Evolutionary conservation across 345 rosid genomes (phyloP).

Genomic region (Lepidium didymum): DNA sequence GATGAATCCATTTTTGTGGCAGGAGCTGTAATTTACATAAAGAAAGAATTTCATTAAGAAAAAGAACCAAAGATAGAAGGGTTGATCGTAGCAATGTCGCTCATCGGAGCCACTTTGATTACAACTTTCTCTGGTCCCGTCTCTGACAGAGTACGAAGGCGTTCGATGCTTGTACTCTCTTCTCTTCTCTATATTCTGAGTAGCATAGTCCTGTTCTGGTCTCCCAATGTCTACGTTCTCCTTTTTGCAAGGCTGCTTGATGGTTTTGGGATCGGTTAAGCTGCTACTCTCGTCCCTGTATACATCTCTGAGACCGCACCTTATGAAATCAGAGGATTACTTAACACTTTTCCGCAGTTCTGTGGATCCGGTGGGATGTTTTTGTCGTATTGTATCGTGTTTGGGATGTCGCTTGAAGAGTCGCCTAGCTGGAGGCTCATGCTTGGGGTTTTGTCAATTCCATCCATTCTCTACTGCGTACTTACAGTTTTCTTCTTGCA

Average conservation of each 20-base stretch:
- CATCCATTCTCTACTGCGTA: conserved; percentile 46
- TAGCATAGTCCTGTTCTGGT: conserved; percentile 71
- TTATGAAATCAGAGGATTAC: conserved; percentile 63
- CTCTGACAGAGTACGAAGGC: conserved; percentile 74
- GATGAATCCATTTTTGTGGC: not conserved
- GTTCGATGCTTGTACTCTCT: conserved; percentile 71
- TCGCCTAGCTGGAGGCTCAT: conserved; percentile 82
- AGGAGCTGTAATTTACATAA: conserved; percentile 76
- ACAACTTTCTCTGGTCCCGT: conserved; percentile 78
- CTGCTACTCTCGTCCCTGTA: conserved; percentile 68
- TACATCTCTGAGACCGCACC: conserved; percentile 90
- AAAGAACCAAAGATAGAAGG: conserved; percentile 55
- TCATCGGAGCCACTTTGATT: conserved; percentile 70
- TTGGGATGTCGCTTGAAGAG: conserved; percentile 62
- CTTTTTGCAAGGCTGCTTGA: conserved; percentile 63
- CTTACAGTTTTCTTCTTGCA: conserved; percentile 70
- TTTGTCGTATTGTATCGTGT: conserved; percentile 72
- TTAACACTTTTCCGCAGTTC: conserved; percentile 80
- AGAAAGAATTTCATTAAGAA: conserved; percentile 48
- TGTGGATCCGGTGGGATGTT: conserved; percentile 83
- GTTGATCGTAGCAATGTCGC: conserved; percentile 76
- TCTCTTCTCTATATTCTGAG: conserved; percentile 66
- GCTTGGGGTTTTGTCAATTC: conserved; percentile 77
- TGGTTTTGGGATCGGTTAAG: conserved; percentile 80
- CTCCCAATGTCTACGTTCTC: conserved; percentile 73